Evolutionary conservation across 768 basidiomycete species (phyloP), one percentile per base, ranked within the genome.

Genomic region (Gelatoporia subvermispora): DNA sequence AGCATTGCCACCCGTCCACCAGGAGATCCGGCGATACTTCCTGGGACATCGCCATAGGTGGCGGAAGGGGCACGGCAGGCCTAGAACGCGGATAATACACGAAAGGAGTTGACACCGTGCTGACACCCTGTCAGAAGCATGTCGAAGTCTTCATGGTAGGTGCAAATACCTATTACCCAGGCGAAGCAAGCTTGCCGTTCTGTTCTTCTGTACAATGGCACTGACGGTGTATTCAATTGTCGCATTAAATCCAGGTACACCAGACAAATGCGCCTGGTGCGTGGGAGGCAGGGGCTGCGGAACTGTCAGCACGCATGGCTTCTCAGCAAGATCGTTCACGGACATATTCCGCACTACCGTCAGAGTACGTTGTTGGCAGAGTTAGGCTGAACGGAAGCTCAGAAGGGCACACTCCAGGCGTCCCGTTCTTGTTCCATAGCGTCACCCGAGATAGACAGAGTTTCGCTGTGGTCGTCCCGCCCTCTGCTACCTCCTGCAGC

Each of bases 231-330:
- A 90, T 21, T 77, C 76, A 45, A 86, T 78, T 7, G 64, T 75
- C 13, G 87, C 85, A 15, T 72, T 69, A 58, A 89, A 88, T 1
- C 87, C 88, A 9, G 87, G 87, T 7, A 88, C 62, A 3, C 86
- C 86, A 11, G 77, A 75, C 16, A 89, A 68, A 53, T 82, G 84
- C 15, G 83, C 79, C 48, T 79, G 71, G 52, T 80, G 83, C 11
- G 79, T 85, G 1, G 87, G 88, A 18, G 87, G 87, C 20, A 90
- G 69, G 38, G 79, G 72, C 86, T 88, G 47, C 25, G 48, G 16
- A 15, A 41, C 16, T 40, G 28, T 50, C 4, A 23, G 35, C 28
- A 13, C 28, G 13, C 7, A 7, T 13, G 28, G 13, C 28, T 31
- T 31, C 28, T 31, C 22, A 52, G 34, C 50, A 24, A 58, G 23